phyloP scores from a whole-genome alignment of 176 grass and related monocot species.

The Canna indica region DNA sequence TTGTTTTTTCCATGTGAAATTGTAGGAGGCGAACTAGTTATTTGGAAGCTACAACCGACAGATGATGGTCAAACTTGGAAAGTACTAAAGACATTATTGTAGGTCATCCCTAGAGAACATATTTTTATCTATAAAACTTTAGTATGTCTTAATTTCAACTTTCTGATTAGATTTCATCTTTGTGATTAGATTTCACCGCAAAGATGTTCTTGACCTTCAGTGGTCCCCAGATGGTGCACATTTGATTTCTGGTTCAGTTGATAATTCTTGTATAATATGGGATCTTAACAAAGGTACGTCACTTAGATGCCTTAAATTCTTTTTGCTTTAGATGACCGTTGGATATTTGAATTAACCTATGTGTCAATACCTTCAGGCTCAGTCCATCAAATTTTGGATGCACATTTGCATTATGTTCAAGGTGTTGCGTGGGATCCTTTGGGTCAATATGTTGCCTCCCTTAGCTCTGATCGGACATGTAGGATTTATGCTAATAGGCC shows the following conservation, averaged over 20 bases:
- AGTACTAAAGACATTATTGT: constrained; percentile 11
- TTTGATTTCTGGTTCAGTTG: constrained; percentile 86
- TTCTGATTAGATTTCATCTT: constrained; percentile 62
- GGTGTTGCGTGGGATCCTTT: constrained; percentile 94
- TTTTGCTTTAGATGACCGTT: neutral
- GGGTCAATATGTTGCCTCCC: constrained; percentile 70
- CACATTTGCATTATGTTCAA: constrained; percentile 98
- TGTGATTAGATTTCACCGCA: constrained; percentile 65
- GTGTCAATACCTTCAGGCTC: constrained; percentile 31
- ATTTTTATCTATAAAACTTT: neutral
- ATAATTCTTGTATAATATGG: constrained; percentile 98
- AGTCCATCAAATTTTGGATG: constrained; percentile 76
- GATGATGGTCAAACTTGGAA: constrained; percentile 29
- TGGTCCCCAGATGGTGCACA: constrained; percentile 62
- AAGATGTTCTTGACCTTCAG: constrained; percentile 94
- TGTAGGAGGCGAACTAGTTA: constrained; percentile 65
- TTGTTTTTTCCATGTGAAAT: neutral
- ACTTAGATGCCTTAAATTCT: neutral
- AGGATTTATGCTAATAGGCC: constrained; percentile 86
- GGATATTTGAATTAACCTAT: neutral
- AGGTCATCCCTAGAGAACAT: neutral
- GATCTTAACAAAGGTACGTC: constrained; percentile 67
- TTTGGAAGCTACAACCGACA: constrained; percentile 57
- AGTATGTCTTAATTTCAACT: neutral
- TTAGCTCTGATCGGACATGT: constrained; percentile 94